phyloP scores from a whole-genome alignment of 1,284 basidiomycete species.

The Vanrija sp. region DNA sequence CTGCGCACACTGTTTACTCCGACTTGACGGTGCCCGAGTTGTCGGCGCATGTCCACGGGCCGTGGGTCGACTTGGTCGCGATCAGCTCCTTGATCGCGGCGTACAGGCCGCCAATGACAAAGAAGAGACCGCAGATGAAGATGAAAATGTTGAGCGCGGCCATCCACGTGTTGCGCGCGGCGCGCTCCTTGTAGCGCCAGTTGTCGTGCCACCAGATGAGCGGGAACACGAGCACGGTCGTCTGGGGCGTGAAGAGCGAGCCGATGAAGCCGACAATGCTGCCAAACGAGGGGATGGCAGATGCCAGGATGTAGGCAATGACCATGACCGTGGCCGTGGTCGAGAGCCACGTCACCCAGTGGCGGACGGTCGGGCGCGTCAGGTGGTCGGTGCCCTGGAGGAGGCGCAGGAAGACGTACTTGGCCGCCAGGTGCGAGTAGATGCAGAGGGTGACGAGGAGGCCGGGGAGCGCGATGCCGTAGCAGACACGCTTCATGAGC shows the following conservation, averaged over 20 bases:
- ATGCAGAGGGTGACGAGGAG: conserved; percentile 19
- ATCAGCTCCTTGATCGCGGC: background rate
- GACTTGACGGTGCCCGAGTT: background rate
- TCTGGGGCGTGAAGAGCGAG: conserved; percentile 7
- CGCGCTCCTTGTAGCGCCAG: conserved; percentile 2
- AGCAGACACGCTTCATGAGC: conserved; percentile 36
- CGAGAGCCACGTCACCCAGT: conserved; percentile 34
- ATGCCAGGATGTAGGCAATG: conserved; percentile 8
- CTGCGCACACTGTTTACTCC: too few species aligned
- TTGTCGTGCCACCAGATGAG: conserved; percentile 13
- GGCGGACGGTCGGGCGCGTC: conserved; percentile 19
- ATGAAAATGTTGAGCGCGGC: background rate
- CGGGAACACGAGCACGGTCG: conserved; percentile 7
- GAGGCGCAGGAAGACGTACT: conserved; percentile 34
- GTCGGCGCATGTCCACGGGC: background rate
- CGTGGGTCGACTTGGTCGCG: background rate
- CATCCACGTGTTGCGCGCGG: background rate
- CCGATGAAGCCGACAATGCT: background rate
- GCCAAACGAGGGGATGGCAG: conserved; percentile 4
- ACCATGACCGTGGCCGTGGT: background rate
- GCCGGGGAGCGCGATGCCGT: conserved; percentile 37
- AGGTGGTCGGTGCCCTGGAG: conserved; percentile 32
- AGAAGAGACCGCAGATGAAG: background rate
- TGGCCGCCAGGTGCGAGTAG: conserved; percentile 25
- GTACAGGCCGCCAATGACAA: conserved; percentile 1